phyloP scores from a whole-genome alignment of 768 basidiomycete genomes.

The Sarcomyxa edulis region DNA sequence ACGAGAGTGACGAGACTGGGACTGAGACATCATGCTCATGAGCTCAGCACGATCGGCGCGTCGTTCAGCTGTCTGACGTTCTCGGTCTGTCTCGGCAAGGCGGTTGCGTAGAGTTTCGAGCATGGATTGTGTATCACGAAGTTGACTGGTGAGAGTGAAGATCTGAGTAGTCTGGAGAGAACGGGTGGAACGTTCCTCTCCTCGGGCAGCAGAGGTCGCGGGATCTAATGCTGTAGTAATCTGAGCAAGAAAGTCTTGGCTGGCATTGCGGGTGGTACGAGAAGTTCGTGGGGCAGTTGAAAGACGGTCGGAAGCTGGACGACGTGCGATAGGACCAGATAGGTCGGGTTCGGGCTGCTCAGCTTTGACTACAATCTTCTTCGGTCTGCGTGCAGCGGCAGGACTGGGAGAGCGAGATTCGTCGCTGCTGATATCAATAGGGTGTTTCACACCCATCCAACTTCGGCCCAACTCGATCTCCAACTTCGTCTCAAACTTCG shows the following conservation, averaged over 20 bases:
- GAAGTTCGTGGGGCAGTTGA: not conserved
- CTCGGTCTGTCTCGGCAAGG: not conserved
- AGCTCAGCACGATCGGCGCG: slow-evolving; percentile 1
- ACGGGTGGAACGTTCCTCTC: slow-evolving; percentile 1
- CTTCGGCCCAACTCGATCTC: too few relatives aligned
- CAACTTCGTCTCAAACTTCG: too few relatives aligned
- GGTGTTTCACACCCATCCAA: too few relatives aligned
- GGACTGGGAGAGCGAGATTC: not conserved
- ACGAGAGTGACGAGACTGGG: not conserved
- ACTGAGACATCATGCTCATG: slow-evolving; percentile 1
- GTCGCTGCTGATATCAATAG: slow-evolving; percentile 1
- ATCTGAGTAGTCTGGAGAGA: slow-evolving; percentile 2
- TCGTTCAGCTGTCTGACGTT: slow-evolving; percentile 1
- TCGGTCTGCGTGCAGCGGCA: slow-evolving; percentile 1
- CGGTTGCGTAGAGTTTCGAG: slow-evolving; percentile 1
- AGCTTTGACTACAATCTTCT: not conserved
- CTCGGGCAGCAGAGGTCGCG: not conserved
- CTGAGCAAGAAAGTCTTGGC: not conserved
- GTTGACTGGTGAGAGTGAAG: slow-evolving; percentile 1
- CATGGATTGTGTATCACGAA: slow-evolving; percentile 1
- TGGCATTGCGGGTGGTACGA: slow-evolving; percentile 3
- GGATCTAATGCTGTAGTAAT: slow-evolving; percentile 4
- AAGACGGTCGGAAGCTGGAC: not conserved
- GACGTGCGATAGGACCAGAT: not conserved
- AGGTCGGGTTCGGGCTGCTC: not conserved